Evolutionary conservation across 225 moss, liverwort and hornwort species (phyloP).

Genomic region (Marchantia paleacea): DNA sequence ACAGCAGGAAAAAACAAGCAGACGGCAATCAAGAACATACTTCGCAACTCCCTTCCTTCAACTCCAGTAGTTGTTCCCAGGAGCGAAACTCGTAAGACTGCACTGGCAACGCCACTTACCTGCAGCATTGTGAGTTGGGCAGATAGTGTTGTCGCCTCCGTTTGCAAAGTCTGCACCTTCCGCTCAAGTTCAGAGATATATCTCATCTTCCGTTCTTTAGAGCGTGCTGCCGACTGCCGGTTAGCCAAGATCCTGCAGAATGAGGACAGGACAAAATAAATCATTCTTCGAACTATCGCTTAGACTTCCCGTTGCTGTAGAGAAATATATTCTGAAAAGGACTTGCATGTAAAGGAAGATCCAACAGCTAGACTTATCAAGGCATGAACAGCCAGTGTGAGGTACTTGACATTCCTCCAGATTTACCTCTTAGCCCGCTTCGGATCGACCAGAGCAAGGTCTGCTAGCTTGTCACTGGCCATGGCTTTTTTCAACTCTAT

Average conservation of each 20-base stretch:
- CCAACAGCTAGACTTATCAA: background rate
- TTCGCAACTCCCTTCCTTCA: background rate
- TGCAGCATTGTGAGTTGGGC: conserved; percentile 79
- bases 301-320: no score
- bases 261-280: background rate
- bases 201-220: conserved; percentile 82
- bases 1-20: background rate
- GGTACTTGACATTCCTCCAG: background rate
- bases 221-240: conserved; percentile 80
- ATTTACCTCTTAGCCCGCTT: conserved; percentile 38
- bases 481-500: conserved; percentile 31
- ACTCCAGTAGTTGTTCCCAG: background rate
- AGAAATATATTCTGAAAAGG: no score
- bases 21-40: background rate
- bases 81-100: background rate
- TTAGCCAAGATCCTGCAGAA: conserved; percentile 67
- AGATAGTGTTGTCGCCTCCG: conserved; percentile 70
- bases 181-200: conserved; percentile 80
- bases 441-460: conserved; percentile 35
- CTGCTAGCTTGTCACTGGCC: conserved; percentile 32
- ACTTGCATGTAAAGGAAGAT: background rate
- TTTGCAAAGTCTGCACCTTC: conserved; percentile 79
- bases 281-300: no score
- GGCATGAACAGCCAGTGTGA: no score
- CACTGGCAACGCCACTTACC: conserved; percentile 29